Percentiles rank a stretch among this genome's conserved stretches.
Conservation (phyloP, 2,329 filamentous ascomycete genomes). For the Fusarium albosuccineum region DNA sequence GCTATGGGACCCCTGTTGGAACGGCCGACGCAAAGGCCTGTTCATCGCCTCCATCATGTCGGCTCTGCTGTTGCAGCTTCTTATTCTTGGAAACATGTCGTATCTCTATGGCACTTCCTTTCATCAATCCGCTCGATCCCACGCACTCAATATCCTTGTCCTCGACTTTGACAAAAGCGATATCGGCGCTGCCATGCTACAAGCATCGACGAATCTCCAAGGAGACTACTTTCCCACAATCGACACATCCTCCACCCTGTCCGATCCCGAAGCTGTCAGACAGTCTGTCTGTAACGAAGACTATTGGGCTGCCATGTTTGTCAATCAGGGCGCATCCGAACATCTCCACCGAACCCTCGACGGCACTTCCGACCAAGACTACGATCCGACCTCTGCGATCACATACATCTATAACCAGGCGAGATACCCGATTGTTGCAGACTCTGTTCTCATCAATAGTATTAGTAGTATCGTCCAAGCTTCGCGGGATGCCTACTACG, state of each 20-base stretch:
- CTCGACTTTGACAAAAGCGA: neutral
- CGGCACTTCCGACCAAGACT: neutral
- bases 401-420: neutral
- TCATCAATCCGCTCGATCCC: neutral
- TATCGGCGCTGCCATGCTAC: neutral
- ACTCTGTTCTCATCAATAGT: neutral
- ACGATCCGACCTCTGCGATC: neutral
- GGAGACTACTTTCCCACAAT: neutral
- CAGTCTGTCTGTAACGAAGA: neutral
- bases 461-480: neutral
- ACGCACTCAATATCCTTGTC: neutral
- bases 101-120: slow-evolving; percentile 9
- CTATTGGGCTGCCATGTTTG: neutral
- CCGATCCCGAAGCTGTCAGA: neutral
- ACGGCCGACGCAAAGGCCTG: no score
- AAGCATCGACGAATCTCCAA: neutral
- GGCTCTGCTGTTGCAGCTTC: neutral
- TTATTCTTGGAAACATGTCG: slow-evolving; percentile 8
- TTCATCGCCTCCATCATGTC: neutral
- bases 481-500: neutral
- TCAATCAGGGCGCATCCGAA: neutral
- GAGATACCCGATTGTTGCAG: neutral
- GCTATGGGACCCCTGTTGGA: no score
- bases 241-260: neutral
- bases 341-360: neutral